Base-by-base conservation (phyloP, 78 protist species). In the Anaeramoeba flamelloides region DNA sequence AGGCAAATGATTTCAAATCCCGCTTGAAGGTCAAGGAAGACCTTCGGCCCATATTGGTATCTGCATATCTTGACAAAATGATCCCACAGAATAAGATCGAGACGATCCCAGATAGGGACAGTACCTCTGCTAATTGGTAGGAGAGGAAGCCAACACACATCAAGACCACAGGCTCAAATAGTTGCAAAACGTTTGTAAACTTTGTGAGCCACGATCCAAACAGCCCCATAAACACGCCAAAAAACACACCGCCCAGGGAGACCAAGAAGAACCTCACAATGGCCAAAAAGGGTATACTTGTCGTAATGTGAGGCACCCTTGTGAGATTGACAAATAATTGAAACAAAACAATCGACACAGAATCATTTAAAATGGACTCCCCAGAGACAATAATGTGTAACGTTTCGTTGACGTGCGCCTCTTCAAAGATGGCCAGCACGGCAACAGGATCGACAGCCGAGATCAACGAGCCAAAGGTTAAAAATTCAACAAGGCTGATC, bases 321-420 rank as follows among this genome's bases (percentile, higher is more conserved):
- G 3, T 17, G 33, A 76, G 8, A 39, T 31, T 17, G 33, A 17
- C 36, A 8, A 76, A 76, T 3, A 76, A 39, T 39, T 8, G 3
- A 39, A 38, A 76, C 36, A 76, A 39, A 37, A 76, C 78, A 76
- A 76, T 76, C 3, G 36, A 17, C 78, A 76, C 78, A n/a, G 78
- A 37, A 76, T 76, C 90, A 80, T 87, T 87, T 40, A 87, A 75
- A 2, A 82, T 75, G 4, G 81, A 65, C 76, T 87, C 90, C 36
- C 90, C 90, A 83, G 84, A 87, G 33, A 87, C 85, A 31, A 80
- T 40, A 26, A 79, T 41, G 31, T 84, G 64, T 39, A 87, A 3
- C 22, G 64, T 75, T 32, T 8, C 83, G 79, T 87, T 81, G 3
- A 64, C 90, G 78, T 78, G 82, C 38, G 77, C 33, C 74, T 77